Evolutionary conservation across 1,139 yeast genomes (phyloP), one percentile per base, ranked within the genome.

Genomic region (Scheffersomyces insectosa): DNA sequence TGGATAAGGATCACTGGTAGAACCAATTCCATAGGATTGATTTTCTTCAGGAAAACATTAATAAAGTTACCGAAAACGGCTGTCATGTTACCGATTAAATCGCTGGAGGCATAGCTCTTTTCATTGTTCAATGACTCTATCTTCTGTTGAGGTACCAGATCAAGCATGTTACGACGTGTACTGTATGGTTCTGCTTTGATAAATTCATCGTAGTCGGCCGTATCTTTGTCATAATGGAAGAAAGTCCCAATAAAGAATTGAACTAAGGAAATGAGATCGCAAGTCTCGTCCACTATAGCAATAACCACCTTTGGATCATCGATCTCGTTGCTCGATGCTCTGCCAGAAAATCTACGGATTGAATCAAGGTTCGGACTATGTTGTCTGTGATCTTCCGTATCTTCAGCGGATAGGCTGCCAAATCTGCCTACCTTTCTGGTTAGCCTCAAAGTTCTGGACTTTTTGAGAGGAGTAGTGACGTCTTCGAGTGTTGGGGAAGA

Each of bases 161-260:
- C 68, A 35, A 67, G 46, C 36, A 55, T 65, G 47, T 57, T 72
- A 52, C 47, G 54, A 52, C 66, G 62, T 46, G 49, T 59, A n/a
- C 62, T 64, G 37, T 67, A 65, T 2, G 87, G 77, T 29, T 61
- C 55, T 11, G 55, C 54, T 10, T 64, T 60, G 16, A 85, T 63
- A 52, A 72, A 82, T 8, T 75, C 80, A 6, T 72, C 65, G 50
- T 80, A 85, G 29, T 71, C 72, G 3, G 67, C 50, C 13, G 65
- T 66, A 1, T 71, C 67, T 38, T 74, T 74, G 14, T 83, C 79
- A 41, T 83, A 66, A 50, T 88, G 95, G 66, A 90, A 89, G 44
- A 89, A 74, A 13, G 66, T 68, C 9, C 80, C 80, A 13, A 85
- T 59, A 47, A 88, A 83, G 52, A 79, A 82, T 52, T 88, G 96